Conservation (phyloP, 1,139 yeast genomes). For the Yamadazyma atlantica region DNA sequence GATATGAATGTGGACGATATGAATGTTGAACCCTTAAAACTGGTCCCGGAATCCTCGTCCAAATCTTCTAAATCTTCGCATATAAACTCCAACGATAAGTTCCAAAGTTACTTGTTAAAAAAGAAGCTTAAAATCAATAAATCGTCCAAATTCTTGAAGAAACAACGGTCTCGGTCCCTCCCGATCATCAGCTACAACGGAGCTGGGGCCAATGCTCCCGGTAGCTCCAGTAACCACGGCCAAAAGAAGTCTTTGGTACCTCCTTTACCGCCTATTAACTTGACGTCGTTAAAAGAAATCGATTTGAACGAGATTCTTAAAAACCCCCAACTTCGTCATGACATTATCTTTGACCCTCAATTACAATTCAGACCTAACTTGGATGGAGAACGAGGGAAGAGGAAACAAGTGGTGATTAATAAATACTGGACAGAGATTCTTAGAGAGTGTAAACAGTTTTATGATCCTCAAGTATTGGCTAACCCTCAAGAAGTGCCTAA, state of each 20-base stretch:
- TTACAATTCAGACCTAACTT: conserved; percentile 89
- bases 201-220: conserved; percentile 5
- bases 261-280: conserved; percentile 77
- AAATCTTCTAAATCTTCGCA: neutral
- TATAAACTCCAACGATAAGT: conserved; percentile 9
- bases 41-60: neutral
- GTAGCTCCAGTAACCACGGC: conserved; percentile 3
- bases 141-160: conserved; percentile 39
- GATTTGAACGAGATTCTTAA: conserved; percentile 86
- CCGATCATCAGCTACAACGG: conserved; percentile 40
- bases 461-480: conserved; percentile 15
- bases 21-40: too few species aligned
- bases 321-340: conserved; percentile 92
- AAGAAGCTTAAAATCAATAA: conserved; percentile 19
- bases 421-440: conserved; percentile 82
- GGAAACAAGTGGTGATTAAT: conserved; percentile 74
- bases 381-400: conserved; percentile 85
- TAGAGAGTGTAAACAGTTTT: conserved; percentile 54
- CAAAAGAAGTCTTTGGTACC: conserved; percentile 21
- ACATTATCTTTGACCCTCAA: conserved; percentile 88
- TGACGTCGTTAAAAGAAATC: conserved; percentile 80
- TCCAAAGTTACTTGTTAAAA: conserved; percentile 13
- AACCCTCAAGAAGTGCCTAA: conserved; percentile 21
- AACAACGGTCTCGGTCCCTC: conserved; percentile 43
- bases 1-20: neutral